Base-by-base conservation (phyloP, 257 asterid species). In the Solanum tarapatanum region DNA sequence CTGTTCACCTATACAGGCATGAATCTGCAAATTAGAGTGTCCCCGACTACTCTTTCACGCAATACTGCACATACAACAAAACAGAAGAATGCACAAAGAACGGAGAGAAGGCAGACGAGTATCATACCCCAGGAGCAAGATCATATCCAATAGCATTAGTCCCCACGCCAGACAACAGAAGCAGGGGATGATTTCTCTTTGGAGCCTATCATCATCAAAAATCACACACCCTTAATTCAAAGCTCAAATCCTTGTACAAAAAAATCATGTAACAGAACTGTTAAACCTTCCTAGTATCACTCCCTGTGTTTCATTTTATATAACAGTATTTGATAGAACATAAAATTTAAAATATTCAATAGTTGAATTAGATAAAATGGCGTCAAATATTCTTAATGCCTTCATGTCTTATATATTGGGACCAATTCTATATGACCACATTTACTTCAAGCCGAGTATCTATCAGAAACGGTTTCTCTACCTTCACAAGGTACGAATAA, bases 101-200 rank as follows among this genome's bases (percentile, higher is more conserved):
- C n/a, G 48, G 14, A 41, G n/a, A 85, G 83, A 32, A 85, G 39
- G 88, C 79, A 73, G 45, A 69, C 8, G 16, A 76, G 76, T 45
- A 21, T 1, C 74, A 89, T 85, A 97, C 99, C 98, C 89, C 99
- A 76, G 98, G 96, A 85, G 99, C 89, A 85, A 97, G 97, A 92
- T 97, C 99, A 91, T 97, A 97, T 92, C 98, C 99, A 88, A 97
- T 93, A 68, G 99, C 99, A 91, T 97, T 97, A 87, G 99, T 97
- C 87, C 98, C 99, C 79, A 96, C 98, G 33, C 99, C 99, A 2
- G 99, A 97, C 87, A 97, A 89, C 92, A 97, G 93, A 90, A 97
- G 90, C 90, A 97, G 92, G 19, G 98, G 99, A 90, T 97, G 99
- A 89, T 95, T 96, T 91, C 99, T 94, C 48, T 90, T 90, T 24